phyloP scores from a whole-genome alignment of 2,329 filamentous ascomycete genomes.

The Aspergillus sp. region DNA sequence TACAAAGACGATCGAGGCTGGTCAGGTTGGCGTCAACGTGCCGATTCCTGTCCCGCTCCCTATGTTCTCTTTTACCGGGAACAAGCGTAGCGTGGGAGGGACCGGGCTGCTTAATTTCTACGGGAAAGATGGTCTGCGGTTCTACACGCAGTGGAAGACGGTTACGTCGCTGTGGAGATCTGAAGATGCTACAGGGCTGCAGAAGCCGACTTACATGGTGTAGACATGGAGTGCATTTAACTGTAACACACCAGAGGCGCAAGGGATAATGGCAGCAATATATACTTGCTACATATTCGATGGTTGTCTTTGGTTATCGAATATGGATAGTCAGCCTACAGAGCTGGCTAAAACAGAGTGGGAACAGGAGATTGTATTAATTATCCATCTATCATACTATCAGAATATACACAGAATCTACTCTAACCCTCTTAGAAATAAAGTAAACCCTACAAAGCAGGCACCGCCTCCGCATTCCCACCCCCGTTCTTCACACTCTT shows the following conservation, averaged over 20 bases:
- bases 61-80: constrained; percentile 67
- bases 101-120: constrained; percentile 94
- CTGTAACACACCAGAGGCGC: no score
- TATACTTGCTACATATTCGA: no score
- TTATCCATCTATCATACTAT: no score
- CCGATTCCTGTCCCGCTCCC: constrained; percentile 63
- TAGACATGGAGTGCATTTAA: no score
- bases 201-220: no score
- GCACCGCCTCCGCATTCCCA: constrained; percentile 2
- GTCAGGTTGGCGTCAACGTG: constrained; percentile 67
- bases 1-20: constrained; percentile 66
- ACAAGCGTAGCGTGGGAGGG: constrained; percentile 88
- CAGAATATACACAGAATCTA: no score
- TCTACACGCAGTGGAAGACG: constrained; percentile 97
- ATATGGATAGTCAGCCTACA: no score
- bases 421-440: neutral
- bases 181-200: constrained; percentile 62
- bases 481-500: constrained; percentile 12
- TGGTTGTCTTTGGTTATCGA: no score
- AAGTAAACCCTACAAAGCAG: neutral
- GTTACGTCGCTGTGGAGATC: constrained; percentile 89
- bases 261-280: no score
- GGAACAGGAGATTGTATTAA: no score
- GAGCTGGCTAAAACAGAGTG: no score
- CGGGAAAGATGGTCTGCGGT: constrained; percentile 85